A percentile compares a stretch with the other conserved stretches of the same genome.
Conservation (phyloP, 306 rosid species). For the cucumber (Cucumis sativus) region Cucumber_9930_V3 NC_026660.2:26634501-26635000, state of each 20-base stretch:
- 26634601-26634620: slow-evolving; percentile 83
- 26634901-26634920: neutral
- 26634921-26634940: neutral
- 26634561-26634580: slow-evolving; percentile 91
- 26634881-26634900: neutral
- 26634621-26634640: neutral
- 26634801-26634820: neutral
- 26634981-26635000: neutral
- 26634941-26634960: neutral
- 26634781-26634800: neutral
- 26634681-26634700: neutral
- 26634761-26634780: neutral
- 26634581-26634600: slow-evolving; percentile 91
- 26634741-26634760: neutral
- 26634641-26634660: neutral
- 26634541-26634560: slow-evolving; percentile 79
- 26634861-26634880: slow-evolving; percentile 1
- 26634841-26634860: neutral
- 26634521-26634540: slow-evolving; percentile 83
- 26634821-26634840: neutral
- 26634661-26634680: neutral
- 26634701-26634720: neutral
- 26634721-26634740: neutral
- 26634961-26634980: neutral
- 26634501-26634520: slow-evolving; percentile 92